A percentile compares a stretch with the other conserved stretches of the same genome.
These are phyloP conservation scores for Xylaria sp. DNA, from an alignment of 495 filamentous ascomycete species.

Conservation along the genomic window DNA sequence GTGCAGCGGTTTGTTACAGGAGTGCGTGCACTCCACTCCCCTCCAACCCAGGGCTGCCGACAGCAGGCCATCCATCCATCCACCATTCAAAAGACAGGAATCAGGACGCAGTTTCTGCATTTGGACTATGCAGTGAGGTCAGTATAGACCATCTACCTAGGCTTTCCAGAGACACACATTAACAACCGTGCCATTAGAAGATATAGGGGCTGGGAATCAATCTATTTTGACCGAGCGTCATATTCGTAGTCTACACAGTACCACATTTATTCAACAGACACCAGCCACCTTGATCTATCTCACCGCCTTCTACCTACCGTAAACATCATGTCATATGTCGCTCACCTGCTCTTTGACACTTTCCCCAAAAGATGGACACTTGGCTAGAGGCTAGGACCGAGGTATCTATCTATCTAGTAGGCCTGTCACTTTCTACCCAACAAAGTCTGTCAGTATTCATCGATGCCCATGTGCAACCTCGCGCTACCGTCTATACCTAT, in stretches of 20 bases:
- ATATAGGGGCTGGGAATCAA: not conserved
- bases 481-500: not conserved
- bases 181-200: not conserved
- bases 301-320: not conserved
- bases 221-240: not conserved
- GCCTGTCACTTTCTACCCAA: not conserved
- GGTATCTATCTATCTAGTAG: slow-evolving; percentile 7
- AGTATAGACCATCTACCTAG: not conserved
- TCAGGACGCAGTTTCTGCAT: not conserved
- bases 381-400: slow-evolving; percentile 2
- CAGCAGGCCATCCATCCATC: not conserved
- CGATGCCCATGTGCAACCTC: not conserved
- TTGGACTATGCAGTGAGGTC: not conserved
- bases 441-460: not conserved
- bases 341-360: slow-evolving; percentile 2
- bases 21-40: slow-evolving; percentile 19
- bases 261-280: not conserved
- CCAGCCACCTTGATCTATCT: not conserved
- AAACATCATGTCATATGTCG: not conserved
- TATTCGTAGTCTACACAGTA: not conserved
- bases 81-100: slow-evolving; percentile 13
- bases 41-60: not conserved
- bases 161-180: not conserved
- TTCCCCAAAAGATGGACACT: not conserved
- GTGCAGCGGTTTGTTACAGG: slow-evolving; percentile 16